Evolutionary conservation across 208 protist genomes (phyloP).

Genomic region (Leishmania gerbilli): DNA sequence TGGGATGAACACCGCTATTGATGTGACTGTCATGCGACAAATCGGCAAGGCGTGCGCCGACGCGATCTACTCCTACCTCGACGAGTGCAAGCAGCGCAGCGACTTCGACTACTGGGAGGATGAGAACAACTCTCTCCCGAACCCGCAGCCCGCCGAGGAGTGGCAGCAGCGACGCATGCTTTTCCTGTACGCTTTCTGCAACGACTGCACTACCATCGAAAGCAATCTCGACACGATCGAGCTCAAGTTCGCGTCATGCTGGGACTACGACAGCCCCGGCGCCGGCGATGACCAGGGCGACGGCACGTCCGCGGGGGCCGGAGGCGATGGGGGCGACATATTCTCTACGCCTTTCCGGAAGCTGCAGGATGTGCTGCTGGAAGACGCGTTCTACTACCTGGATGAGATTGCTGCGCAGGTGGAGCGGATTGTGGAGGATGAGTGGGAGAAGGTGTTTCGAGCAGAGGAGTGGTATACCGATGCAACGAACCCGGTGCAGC

Average conservation of each 20-base stretch:
- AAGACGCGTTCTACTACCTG: constrained; percentile 74
- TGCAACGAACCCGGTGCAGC: constrained; percentile 69
- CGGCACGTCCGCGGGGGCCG: constrained; percentile 2
- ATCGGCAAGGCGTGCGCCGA: constrained; percentile 79
- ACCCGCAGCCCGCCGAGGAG: constrained; percentile 40
- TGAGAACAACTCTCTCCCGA: constrained; percentile 39
- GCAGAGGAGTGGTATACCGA: constrained; percentile 70
- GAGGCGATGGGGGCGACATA: constrained; percentile 8
- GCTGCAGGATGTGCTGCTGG: constrained; percentile 69
- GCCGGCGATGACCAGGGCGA: constrained; percentile 10
- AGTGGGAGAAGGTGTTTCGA: constrained; percentile 80
- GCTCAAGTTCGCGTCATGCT: constrained; percentile 82
- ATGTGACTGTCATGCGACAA: constrained; percentile 71
- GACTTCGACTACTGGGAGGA: constrained; percentile 90
- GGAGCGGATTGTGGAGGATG: constrained; percentile 67
- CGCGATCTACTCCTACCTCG: constrained; percentile 75
- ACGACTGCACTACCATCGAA: constrained; percentile 86
- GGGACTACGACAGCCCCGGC: constrained; percentile 42
- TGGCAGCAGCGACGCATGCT: constrained; percentile 78
- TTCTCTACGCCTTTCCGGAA: constrained; percentile 62
- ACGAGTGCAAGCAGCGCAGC: constrained; percentile 72
- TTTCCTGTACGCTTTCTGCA: constrained; percentile 87
- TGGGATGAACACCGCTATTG: constrained; percentile 68
- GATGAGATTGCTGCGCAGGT: constrained; percentile 87
- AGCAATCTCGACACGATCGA: constrained; percentile 88